Base-by-base conservation (phyloP, 2,329 filamentous ascomycete genomes). In the Ambrosiella beaveri region DNA sequence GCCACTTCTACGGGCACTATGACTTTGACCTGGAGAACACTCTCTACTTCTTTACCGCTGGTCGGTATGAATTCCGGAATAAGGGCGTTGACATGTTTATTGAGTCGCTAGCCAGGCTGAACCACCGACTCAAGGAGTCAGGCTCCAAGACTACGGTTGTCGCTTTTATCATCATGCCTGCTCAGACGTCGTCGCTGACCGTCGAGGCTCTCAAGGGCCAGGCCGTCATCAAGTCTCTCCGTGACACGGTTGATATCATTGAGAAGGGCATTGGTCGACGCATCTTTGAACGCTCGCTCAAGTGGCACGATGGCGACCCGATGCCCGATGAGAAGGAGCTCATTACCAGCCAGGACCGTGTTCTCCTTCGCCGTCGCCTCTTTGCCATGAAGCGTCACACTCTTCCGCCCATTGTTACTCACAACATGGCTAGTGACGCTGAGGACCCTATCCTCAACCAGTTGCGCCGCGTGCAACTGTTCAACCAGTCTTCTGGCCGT, bases 1-100 rank as follows among this genome's bases (percentile, higher is more conserved):
- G 93, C 9, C 93, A 98, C 69, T 98, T 98, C 72, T 97, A 97
- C 68, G 93, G 93, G 9, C 90, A 97, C 73, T 94, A 95, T 69
- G 90, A 98, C 68, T 97, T 97, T 64, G 88, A 96, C 62, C 83
- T 89, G 12, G 90, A 97, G 61, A 95, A 97, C 71, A 98, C 93
- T 0, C 79, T 98, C 40, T 98, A 96, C 73, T 85, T 97, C 73
- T 98, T 98, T 75, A 98, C 90, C 2, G 86, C 93, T 6, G 93
- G 93, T 61, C 86, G 93, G 62, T 98, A 98, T 67, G 93, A 98
- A 71, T 98, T 91, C 77, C 79, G 93, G 63, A 98, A 98, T 68
- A 98, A 98, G 73, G 93, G 93, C 67, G 91, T 96, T 8, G 93
- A 98, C 71, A 97, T 98, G 93, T 98, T 97, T 71, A 95, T 98